phyloP scores from a whole-genome alignment of 2,329 filamentous ascomycete genomes.

The Epichloe gansuensis region DNA sequence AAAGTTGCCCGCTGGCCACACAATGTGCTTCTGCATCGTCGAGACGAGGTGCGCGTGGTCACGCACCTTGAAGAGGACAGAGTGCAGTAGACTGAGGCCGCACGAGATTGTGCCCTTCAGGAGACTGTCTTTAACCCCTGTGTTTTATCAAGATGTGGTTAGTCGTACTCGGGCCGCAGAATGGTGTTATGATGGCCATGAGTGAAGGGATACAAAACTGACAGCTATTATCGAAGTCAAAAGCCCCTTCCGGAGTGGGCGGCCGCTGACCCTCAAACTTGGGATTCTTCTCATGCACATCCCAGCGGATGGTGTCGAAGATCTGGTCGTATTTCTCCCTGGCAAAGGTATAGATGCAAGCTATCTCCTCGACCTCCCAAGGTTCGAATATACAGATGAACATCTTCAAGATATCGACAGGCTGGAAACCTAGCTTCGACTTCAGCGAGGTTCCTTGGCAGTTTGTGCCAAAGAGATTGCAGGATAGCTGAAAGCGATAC shows the following conservation, averaged over 20 bases:
- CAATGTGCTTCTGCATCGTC: not conserved
- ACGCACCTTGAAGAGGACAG: not conserved
- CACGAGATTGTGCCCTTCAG: not conserved
- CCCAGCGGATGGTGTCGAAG: not conserved
- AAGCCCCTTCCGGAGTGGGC: not conserved
- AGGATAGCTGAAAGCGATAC: constrained; percentile 8
- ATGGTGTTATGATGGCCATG: not conserved
- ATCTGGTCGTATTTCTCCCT: not conserved
- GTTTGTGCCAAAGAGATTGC: constrained; percentile 5
- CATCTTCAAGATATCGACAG: not conserved
- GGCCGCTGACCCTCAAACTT: constrained; percentile 1
- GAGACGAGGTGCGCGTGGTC: not conserved
- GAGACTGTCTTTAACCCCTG: not conserved
- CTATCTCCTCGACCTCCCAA: constrained; percentile 6
- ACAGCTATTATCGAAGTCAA: not conserved
- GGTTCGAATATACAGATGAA: not conserved
- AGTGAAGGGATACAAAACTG: not conserved
- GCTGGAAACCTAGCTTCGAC: not conserved
- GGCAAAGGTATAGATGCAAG: not conserved
- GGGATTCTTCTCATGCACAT: constrained; percentile 2
- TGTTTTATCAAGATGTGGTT: not conserved
- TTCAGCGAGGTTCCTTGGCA: not conserved
- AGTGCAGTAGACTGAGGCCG: constrained; percentile 1
- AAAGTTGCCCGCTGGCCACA: not conserved
- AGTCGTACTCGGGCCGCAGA: not conserved